Evolutionary conservation across 768 basidiomycete species (phyloP), one percentile per base, ranked within the genome.

Genomic region (Termitomyces heimii): DNA sequence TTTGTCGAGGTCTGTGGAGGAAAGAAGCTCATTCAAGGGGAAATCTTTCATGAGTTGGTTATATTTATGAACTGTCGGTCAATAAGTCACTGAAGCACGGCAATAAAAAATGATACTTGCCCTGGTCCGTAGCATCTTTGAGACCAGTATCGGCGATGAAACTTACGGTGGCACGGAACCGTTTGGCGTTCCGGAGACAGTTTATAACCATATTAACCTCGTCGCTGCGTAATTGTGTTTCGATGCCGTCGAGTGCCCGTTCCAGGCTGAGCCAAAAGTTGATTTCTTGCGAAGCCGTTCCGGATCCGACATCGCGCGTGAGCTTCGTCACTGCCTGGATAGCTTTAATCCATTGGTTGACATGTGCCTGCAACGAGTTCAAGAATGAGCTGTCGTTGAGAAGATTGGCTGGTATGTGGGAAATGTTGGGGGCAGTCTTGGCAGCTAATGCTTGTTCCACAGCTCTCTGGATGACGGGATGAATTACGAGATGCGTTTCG

Each of bases 21-120:
- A 93, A 28, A 99, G 81, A 20, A 98, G 84, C 67, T 98, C 96
- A 68, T 99, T 97, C 29, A 99, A 78, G 0, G 97, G 97, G 65
- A 98, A 98, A 67, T 99, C 97, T 73, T 96, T 97, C 97, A 99
- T 98, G 56, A 98, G 80, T 60, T 92, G 88, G 66, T 99, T 98
- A 77, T 98, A 96, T 71, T 97, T 98, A 78, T 95, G 94, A 12
- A 98, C 96, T 92, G 62, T 4, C 22, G 52, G 57, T 24, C 48
- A 56, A 16, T 55, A 14, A 52, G 51, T 32, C 16, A 47, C 20
- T 42, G 32, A n/a, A 9, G 40, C 24, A 14, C 13, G 18, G 57
- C 29, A 7, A 49, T 50, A n/a, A 34, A 42, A 14, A 1, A 31
- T 8, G 39, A 28, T 14, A 72, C 86, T 65, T 60, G 89, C 90